Conservation (phyloP, 306 rosid genomes). For the Trichosanthes truncata region DNA sequence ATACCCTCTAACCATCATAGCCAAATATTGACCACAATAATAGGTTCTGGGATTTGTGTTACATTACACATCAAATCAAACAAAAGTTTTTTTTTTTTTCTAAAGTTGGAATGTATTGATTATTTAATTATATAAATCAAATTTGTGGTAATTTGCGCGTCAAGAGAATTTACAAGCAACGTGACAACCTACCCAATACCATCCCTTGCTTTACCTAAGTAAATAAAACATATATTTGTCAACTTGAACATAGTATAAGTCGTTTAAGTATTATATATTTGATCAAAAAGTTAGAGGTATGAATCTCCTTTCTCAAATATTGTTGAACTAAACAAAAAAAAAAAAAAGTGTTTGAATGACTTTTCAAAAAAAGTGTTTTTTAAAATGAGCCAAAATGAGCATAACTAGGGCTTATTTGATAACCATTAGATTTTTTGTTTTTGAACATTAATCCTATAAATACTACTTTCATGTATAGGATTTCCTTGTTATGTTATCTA, state of each 20-base stretch:
- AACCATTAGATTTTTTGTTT: too few species aligned
- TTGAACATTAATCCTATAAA: too few species aligned
- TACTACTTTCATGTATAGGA: too few species aligned
- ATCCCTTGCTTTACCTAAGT: background rate
- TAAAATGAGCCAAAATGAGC: too few species aligned
- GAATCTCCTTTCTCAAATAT: too few species aligned
- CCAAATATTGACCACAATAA: background rate
- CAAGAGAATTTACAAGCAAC: background rate
- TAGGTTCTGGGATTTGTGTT: background rate
- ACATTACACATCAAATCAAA: background rate
- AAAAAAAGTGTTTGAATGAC: background rate
- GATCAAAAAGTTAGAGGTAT: too few species aligned
- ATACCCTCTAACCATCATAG: too few species aligned
- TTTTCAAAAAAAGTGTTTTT: too few species aligned
- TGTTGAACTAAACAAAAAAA: too few species aligned
- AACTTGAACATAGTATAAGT: background rate
- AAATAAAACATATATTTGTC: background rate
- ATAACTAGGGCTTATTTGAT: too few species aligned
- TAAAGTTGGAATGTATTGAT: background rate
- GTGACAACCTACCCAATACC: background rate
- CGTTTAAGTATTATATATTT: background rate
- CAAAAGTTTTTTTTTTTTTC: background rate
- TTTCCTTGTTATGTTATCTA: too few species aligned
- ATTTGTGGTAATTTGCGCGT: background rate
- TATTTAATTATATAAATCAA: background rate